Base-by-base conservation (phyloP, 2,329 filamentous ascomycete genomes). In the Neurospora crassa region DNA sequence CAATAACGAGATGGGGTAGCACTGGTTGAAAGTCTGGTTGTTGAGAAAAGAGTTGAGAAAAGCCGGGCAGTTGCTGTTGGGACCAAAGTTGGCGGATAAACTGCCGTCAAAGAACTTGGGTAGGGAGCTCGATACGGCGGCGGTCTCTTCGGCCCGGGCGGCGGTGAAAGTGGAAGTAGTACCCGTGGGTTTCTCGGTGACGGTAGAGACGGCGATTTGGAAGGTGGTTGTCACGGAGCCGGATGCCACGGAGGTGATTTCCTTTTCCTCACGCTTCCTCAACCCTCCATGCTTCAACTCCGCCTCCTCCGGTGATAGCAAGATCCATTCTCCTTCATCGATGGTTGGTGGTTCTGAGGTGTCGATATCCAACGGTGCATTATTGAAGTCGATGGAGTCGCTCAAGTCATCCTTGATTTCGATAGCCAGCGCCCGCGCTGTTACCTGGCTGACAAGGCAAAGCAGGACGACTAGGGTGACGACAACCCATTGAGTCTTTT, bases 1-100 rank as follows among this genome's bases (percentile, higher is more conserved):
- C 74, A 98, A 87, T 76, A 97, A 85, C 1, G 94, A 97, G 71
- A 97, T 84, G 0, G 95, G 93, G 75, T 94, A 89, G 82, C 95
- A 98, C 69, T 86, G 80, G 75, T 88, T 86, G 76, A 96, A 93
- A 3, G 87, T 89, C 6, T 85, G 78, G 78, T 92, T 87, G 67
- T 81, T 82, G 69, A 96, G 85, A 76, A 97, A 89, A 2, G 79
- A 80, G 69, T 87, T 84, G 79, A 97, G 90, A 81, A 95, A 94
- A 5, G 78, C 79, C 3, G 89, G 87, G 77, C 92, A 94, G 5
- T 83, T 81, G 12, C 80, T 76, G 70, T 79, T 72, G 5, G 53
- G 80, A 18, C 86, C 86, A 80, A 92, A 91, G 75, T 91, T 90
- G 73, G 84, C 84, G 8, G 86, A 85, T 40, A 91, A 79, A 68